These are phyloP conservation scores for Ascochyta viciae-villosae DNA, from an alignment of 2,329 filamentous ascomycete species.

Conservation along the genomic window DNA sequence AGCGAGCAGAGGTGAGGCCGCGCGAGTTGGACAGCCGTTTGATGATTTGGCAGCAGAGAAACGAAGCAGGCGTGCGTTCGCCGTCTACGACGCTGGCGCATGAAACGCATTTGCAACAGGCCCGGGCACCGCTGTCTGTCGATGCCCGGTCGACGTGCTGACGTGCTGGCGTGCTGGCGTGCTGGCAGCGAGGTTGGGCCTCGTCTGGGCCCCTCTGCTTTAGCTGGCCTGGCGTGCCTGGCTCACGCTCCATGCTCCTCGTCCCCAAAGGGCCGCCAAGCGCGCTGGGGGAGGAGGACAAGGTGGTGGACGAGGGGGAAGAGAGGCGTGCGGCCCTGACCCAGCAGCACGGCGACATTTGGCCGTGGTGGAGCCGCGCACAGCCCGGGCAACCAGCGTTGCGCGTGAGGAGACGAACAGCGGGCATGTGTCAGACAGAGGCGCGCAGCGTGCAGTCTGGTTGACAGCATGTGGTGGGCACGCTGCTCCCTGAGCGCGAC, in stretches of 20 bases:
- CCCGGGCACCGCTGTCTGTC: slow-evolving; percentile 14
- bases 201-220: neutral
- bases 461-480: slow-evolving; percentile 12
- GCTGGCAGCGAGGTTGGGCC: slow-evolving; percentile 1
- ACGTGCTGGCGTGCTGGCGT: neutral
- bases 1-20: slow-evolving; percentile 26
- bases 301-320: neutral
- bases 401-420: slow-evolving; percentile 2
- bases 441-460: slow-evolving; percentile 1
- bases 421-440: neutral
- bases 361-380: slow-evolving; percentile 33
- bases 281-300: slow-evolving; percentile 22
- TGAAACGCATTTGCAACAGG: slow-evolving; percentile 48
- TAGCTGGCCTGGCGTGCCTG: neutral
- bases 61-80: slow-evolving; percentile 30
- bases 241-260: slow-evolving; percentile 4
- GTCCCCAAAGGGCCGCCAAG: slow-evolving; percentile 14
- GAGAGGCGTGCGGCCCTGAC: slow-evolving; percentile 19
- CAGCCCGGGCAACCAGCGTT: slow-evolving; percentile 18
- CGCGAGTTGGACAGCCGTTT: slow-evolving; percentile 38
- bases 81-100: slow-evolving; percentile 28
- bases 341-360: slow-evolving; percentile 29
- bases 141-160: neutral
- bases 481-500: neutral
- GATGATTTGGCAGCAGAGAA: slow-evolving; percentile 44